phyloP scores from a whole-genome alignment of 2,329 filamentous ascomycete species.

The Xylaria sp. region DNA sequence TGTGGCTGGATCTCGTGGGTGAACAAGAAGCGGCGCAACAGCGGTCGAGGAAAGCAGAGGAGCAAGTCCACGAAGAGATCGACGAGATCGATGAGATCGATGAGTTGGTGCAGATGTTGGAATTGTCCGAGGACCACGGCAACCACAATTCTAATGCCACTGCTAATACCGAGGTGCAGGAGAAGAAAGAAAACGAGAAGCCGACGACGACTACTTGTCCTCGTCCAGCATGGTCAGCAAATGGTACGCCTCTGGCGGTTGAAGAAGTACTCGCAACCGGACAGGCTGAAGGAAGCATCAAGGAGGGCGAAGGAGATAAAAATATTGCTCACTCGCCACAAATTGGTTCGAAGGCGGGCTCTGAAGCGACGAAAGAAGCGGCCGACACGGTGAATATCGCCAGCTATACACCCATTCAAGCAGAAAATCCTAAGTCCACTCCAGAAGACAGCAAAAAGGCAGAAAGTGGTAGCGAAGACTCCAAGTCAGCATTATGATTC shows the following conservation, averaged over 20 bases:
- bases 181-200: constrained; percentile 32
- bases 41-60: constrained; percentile 50
- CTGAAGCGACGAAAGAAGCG: constrained; percentile 3
- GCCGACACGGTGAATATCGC: not conserved
- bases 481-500: constrained; percentile 5
- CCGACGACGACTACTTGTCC: constrained; percentile 22
- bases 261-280: constrained; percentile 28
- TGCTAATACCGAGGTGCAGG: constrained; percentile 36
- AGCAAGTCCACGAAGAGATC: constrained; percentile 47
- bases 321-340: constrained; percentile 9
- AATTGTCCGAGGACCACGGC: constrained; percentile 40
- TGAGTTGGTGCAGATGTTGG: constrained; percentile 36
- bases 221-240: constrained; percentile 26
- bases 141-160: constrained; percentile 30
- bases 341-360: not conserved
- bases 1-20: constrained; percentile 78
- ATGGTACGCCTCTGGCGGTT: constrained; percentile 31
- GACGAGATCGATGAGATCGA: constrained; percentile 56
- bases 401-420: constrained; percentile 17
- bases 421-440: not conserved
- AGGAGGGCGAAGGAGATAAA: constrained; percentile 26
- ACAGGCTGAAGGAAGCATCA: constrained; percentile 30
- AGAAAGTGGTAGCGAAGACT: constrained; percentile 11
- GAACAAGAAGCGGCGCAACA: constrained; percentile 66
- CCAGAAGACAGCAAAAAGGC: not conserved